Conservation (phyloP, 768 basidiomycete species). For the Lactarius sp. region DNA sequence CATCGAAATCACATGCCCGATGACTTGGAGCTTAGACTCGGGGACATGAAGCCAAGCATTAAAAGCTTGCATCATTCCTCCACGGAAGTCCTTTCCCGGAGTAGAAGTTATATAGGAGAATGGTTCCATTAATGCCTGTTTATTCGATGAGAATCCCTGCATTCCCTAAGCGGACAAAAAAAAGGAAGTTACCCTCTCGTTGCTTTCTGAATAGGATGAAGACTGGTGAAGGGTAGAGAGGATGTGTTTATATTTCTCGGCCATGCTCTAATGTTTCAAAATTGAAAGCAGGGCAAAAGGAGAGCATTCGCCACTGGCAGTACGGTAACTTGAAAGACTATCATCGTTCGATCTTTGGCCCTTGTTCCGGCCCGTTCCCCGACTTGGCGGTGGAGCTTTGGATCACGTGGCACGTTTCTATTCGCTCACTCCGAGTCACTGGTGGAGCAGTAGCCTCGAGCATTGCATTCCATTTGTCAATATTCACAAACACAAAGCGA, state of each 20-base stretch:
- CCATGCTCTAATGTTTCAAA: constrained; percentile 3
- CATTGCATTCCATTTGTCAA: too few species aligned
- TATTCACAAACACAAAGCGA: too few species aligned
- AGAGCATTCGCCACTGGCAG: not conserved
- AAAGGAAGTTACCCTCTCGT: constrained; percentile 9
- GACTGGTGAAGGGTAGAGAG: constrained; percentile 11
- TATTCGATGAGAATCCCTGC: not conserved
- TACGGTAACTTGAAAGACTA: too few species aligned
- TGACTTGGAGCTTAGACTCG: constrained; percentile 58
- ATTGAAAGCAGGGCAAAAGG: not conserved
- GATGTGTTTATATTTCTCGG: constrained; percentile 22
- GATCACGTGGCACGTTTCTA: too few species aligned
- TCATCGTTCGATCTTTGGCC: too few species aligned
- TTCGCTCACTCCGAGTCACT: too few species aligned
- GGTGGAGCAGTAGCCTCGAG: too few species aligned
- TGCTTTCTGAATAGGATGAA: constrained; percentile 9
- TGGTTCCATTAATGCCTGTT: constrained; percentile 70
- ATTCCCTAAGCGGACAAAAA: not conserved
- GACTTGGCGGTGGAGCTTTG: too few species aligned
- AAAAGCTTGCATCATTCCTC: constrained; percentile 87
- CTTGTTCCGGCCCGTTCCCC: too few species aligned
- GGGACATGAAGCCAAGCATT: constrained; percentile 89
- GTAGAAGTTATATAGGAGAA: constrained; percentile 77
- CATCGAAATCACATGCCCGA: constrained; percentile 85
- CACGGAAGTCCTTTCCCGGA: constrained; percentile 90